Conservation (phyloP, 1,284 basidiomycete species). For the Microbotryum intermedium region DNA sequence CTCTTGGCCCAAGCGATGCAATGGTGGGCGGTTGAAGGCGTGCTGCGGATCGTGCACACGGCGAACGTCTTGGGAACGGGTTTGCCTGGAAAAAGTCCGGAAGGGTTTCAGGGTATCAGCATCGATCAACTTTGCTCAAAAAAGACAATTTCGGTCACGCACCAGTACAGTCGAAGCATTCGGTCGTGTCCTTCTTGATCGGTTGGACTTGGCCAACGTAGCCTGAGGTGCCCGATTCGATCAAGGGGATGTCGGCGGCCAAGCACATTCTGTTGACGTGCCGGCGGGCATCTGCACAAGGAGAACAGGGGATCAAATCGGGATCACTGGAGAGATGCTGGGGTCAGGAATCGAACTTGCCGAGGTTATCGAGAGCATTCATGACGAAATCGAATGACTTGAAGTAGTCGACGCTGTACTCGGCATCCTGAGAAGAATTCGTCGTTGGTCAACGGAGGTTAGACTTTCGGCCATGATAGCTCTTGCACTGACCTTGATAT, state of each 20-base stretch:
- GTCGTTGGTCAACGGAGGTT: too few relatives aligned
- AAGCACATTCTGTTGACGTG: constrained; percentile 98
- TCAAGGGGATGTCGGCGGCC: constrained; percentile 77
- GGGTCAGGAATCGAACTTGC: constrained; percentile 45
- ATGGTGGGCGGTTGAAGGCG: constrained; percentile 93
- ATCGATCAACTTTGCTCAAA: constrained; percentile 32
- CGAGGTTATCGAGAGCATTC: constrained; percentile 92
- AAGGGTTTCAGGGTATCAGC: constrained; percentile 16
- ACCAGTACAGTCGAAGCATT: constrained; percentile 75
- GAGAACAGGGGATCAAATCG: too few relatives aligned
- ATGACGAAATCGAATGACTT: constrained; percentile 81
- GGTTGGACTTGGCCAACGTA: constrained; percentile 68
- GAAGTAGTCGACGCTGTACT: constrained; percentile 88
- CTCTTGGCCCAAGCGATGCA: constrained; percentile 99
- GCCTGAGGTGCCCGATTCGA: constrained; percentile 94
- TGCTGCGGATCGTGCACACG: constrained; percentile 96
- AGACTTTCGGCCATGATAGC: too few relatives aligned
- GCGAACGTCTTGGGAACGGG: constrained; percentile 88
- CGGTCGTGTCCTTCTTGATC: constrained; percentile 61
- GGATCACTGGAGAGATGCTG: background rate
- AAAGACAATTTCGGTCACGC: background rate
- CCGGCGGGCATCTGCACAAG: constrained; percentile 59
- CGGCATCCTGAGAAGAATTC: constrained; percentile 49
- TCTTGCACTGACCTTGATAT: constrained; percentile 60
- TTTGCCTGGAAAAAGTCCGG: constrained; percentile 56